Base-by-base conservation (phyloP, 805 yeast genomes). In the Barnettozyma sucrosica region DNA sequence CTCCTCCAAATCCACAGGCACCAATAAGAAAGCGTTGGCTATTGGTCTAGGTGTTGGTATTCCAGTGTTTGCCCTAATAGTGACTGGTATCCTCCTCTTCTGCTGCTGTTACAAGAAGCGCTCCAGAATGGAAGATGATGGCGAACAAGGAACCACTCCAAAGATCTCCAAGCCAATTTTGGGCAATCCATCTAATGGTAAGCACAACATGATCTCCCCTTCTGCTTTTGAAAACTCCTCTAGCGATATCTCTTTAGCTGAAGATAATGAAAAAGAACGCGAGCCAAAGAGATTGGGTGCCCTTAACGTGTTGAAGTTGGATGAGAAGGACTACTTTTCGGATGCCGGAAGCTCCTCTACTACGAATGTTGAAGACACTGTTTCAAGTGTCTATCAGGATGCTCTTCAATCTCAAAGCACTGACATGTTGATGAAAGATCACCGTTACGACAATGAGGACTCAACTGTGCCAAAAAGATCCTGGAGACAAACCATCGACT, bases 41-140 rank as follows among this genome's bases (percentile, higher is more conserved):
- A 85, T 92, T 60, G 96, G 90, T 1, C 75, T 90, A 50, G 97
- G 97, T 47, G 90, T 86, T n/a, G 87, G 84, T 2, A 74, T 93
- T 41, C 96, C 96, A 1, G 61, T 76, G 0, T 66, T 79, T 3
- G 74, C 75, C 2, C 56, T 85, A 0, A 56, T 81, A 8, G 54
- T 80, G 3, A 74, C 79, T 0, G 71, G 69, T 0, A 44, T 76
- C 1, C 28, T 82, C 2, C 43, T 88, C 5, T 67, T 83, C 51
- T 70, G 76, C 55, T 78, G 87, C 57, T 80, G 80, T 56, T 74
- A 76, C 69, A 69, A 74, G 60, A 72, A 58, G 59, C 69, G 74
- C 63, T 58, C 67, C 51, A 48, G 54, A 25, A 41, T 58, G 19
- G 49, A 57, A 19, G 63, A 64, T 26, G 61, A 61, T 1, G 65